These are phyloP conservation scores for Omphalotus olearius DNA, from an alignment of 1,284 basidiomycete species.

Conservation along the genomic window DNA sequence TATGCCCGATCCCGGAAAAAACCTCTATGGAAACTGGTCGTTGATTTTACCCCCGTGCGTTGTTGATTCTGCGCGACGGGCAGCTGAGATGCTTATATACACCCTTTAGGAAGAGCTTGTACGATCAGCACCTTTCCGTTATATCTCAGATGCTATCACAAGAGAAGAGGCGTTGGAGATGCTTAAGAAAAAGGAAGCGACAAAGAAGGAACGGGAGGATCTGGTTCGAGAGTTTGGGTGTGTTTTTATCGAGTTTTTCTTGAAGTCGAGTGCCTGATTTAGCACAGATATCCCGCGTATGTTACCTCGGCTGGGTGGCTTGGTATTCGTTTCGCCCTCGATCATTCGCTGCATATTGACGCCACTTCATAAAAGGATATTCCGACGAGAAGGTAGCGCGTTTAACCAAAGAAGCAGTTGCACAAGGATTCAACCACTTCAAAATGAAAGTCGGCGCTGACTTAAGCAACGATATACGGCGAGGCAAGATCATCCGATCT, in stretches of 20 bases:
- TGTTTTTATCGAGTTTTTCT: constrained; percentile 11
- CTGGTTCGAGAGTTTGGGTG: constrained; percentile 65
- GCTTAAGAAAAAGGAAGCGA: constrained; percentile 72
- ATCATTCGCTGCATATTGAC: constrained; percentile 38
- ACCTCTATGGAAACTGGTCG: constrained; percentile 83
- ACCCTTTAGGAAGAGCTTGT: constrained; percentile 77
- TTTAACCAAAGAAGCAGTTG: constrained; percentile 82
- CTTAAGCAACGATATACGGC: constrained; percentile 77
- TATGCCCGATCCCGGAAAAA: constrained; percentile 74
- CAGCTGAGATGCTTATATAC: background rate
- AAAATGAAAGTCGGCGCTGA: constrained; percentile 96
- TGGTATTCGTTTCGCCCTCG: constrained; percentile 62
- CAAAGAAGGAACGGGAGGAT: constrained; percentile 76
- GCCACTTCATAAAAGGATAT: constrained; percentile 46
- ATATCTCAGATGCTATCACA: constrained; percentile 93
- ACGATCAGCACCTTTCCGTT: constrained; percentile 79
- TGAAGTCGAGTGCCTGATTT: background rate
- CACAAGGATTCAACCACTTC: constrained; percentile 91
- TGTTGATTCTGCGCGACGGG: background rate
- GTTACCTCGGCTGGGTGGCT: constrained; percentile 95
- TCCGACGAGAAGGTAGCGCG: constrained; percentile 87
- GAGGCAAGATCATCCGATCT: constrained; percentile 84
- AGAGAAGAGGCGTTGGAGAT: constrained; percentile 84
- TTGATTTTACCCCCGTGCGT: constrained; percentile 76
- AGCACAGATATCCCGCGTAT: constrained; percentile 83